phyloP scores from a whole-genome alignment of 305 asterid genomes.

The Fraxinus latifolia region DNA sequence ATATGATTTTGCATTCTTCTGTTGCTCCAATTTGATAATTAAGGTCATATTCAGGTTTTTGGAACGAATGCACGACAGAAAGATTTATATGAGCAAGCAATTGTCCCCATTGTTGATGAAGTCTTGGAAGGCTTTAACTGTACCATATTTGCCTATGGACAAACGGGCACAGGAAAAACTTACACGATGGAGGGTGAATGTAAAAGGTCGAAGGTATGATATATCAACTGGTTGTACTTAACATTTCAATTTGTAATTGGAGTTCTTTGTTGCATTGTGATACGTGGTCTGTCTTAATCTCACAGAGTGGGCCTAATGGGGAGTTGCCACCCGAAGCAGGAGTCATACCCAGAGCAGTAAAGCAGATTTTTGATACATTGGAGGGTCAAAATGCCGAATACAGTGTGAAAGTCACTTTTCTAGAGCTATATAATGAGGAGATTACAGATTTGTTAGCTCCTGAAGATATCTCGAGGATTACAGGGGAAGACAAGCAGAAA shows the following conservation, averaged over 20 bases:
- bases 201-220: constrained; percentile 71
- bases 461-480: constrained; percentile 68
- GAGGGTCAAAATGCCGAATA: constrained; percentile 91
- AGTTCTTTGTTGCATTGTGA: not conserved
- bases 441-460: constrained; percentile 86
- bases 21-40: not conserved
- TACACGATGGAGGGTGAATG: constrained; percentile 94
- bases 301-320: constrained; percentile 69
- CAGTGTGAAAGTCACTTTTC: constrained; percentile 87
- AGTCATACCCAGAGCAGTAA: constrained; percentile 82
- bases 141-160: constrained; percentile 95
- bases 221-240: not conserved
- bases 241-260: not conserved
- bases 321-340: constrained; percentile 89
- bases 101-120: constrained; percentile 80
- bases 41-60: constrained; percentile 55
- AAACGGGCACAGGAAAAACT: constrained; percentile 88
- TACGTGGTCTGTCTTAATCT: constrained; percentile 10
- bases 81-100: constrained; percentile 83
- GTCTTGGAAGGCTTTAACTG: constrained; percentile 92
- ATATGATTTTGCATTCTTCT: not conserved
- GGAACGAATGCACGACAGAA: constrained; percentile 82
- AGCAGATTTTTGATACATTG: constrained; percentile 83
- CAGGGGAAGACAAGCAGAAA: constrained; percentile 79
- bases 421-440: constrained; percentile 93